Evolutionary conservation across 2,329 filamentous ascomycete genomes (phyloP).

Genomic region (Fusarium nodosum): DNA sequence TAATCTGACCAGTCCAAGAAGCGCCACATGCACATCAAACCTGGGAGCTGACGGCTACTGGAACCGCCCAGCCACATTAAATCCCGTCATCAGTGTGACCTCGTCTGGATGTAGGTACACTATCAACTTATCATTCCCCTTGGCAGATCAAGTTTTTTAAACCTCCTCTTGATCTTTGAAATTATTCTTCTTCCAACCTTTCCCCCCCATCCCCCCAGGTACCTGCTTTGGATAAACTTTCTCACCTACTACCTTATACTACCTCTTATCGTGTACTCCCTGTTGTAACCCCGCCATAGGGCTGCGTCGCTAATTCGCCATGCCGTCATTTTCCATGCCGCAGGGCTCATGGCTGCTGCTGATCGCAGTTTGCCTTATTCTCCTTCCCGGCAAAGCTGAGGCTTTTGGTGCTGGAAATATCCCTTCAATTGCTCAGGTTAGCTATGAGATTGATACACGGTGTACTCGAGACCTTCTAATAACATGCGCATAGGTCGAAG

Average conservation of each 20-base stretch:
- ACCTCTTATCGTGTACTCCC: conserved; percentile 17
- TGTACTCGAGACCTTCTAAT: neutral
- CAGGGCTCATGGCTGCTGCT: conserved; percentile 67
- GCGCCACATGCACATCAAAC: conserved; percentile 18
- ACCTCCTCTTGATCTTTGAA: conserved; percentile 7
- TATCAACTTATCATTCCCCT: conserved; percentile 19
- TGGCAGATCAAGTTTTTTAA: conserved; percentile 31
- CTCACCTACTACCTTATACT: neutral
- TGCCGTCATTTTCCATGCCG: conserved; percentile 63
- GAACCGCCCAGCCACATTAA: conserved; percentile 45
- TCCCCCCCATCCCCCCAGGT: neutral
- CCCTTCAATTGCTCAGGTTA: conserved; percentile 70
- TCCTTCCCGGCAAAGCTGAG: conserved; percentile 68
- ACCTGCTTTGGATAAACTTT: neutral
- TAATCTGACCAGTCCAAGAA: conserved; percentile 20
- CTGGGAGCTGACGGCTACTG: conserved; percentile 15
- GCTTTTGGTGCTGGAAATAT: conserved; percentile 81
- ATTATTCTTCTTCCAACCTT: neutral
- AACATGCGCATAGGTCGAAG: conserved; percentile 67
- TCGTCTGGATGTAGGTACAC: conserved; percentile 16
- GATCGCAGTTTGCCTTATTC: conserved; percentile 63
- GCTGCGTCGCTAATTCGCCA: conserved; percentile 52
- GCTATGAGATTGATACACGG: conserved; percentile 1
- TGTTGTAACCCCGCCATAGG: conserved; percentile 42
- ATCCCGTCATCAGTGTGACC: conserved; percentile 49